Evolutionary conservation across 2,329 filamentous ascomycete species (phyloP), one percentile per base, ranked within the genome.

Genomic region (Myriangium duriaei): DNA sequence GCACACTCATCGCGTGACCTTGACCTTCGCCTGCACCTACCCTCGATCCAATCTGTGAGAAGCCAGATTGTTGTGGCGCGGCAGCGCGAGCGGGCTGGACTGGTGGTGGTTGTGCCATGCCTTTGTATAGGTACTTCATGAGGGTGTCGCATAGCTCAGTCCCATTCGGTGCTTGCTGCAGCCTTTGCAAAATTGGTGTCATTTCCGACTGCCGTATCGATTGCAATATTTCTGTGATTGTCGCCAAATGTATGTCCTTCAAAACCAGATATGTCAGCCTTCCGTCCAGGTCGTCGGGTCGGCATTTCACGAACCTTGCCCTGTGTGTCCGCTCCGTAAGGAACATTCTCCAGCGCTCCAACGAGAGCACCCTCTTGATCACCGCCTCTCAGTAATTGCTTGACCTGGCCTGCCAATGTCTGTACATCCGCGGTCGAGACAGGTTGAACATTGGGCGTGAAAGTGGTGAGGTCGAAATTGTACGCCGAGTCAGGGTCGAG

Each of bases 91-190:
- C 30, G 51, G 43, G 35, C 53, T 51, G 16, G 11, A 55, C 49
- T 6, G 50, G 47, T 13, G 47, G 42, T 12, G 52, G 47, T 43
- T 64, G 59, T 34, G 61, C 58, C 87, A 95, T 94, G 50, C 87
- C 87, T 66, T 93, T 94, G 54, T 74, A 95, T 77, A 95, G 69
- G 64, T 95, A 98, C 68, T 98, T 98, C 83, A 94, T 94, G 59
- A 98, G 66, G 36, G 88, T 85, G 60, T 98, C 91, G 49, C 93
- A 66, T 44, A 82, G 72, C 62, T 96, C 91, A 44, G 75, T 76
- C 17, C 91, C 91, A 44, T 82, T 82, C 35, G 81, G 75, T 9
- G 79, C 76, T 42, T 67, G 68, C 63, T 91, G 86, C 53, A 96
- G 81, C 41, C 78, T 74, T 62, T 79, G 76, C 49, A 98, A 68